Base-by-base conservation (phyloP, 495 filamentous ascomycete species). In the Penicillium maclennaniae region DNA sequence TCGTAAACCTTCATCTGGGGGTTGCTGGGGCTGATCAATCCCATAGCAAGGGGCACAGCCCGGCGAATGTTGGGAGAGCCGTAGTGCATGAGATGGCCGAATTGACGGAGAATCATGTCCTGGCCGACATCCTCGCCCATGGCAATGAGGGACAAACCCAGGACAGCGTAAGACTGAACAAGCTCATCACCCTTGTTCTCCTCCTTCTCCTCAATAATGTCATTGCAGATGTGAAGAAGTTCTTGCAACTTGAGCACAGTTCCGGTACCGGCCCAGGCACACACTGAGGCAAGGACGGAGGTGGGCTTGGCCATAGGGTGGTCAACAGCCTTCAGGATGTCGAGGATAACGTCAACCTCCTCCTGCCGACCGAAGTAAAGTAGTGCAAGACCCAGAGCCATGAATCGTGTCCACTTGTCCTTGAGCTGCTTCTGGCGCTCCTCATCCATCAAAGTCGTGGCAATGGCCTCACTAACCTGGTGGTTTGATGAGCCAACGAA, bases 1-100 rank as follows among this genome's bases (percentile, higher is more conserved):
- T 99, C 93, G 73, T 99, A 99, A 31, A 99, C 87, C 77, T 97
- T 99, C 92, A 99, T 99, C 68, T 97, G 95, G 7, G 93, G 93
- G 74, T 97, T 99, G 75, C 90, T 95, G 23, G 93, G 91, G 72
- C 88, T 93, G 62, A 99, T 83, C 46, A 99, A 79, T 61, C 89
- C 93, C 91, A 99, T 95, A 17, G 93, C 93, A n/a, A 99, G 78
- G 19, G 93, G 93, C 19, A 99, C 95, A 25, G 91, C 92, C 60
- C 89, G 91, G 25, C 93, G 88, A 61, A 99, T 99, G 67, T 97
- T 96, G 65, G 90, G 79, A 59, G 96, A 93, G 45, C 95, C 92
- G 62, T 99, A 99, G 74, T 99, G 93, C 93, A 99, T 99, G 34
- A 99, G 79, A 67, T 99, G 93, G 45, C 92, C 93, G 62, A 99